A percentile compares a stretch with the other conserved stretches of the same genome.
phyloP scores from a whole-genome alignment of 2,329 filamentous ascomycete genomes.

The Sporothrix humicola region DNA sequence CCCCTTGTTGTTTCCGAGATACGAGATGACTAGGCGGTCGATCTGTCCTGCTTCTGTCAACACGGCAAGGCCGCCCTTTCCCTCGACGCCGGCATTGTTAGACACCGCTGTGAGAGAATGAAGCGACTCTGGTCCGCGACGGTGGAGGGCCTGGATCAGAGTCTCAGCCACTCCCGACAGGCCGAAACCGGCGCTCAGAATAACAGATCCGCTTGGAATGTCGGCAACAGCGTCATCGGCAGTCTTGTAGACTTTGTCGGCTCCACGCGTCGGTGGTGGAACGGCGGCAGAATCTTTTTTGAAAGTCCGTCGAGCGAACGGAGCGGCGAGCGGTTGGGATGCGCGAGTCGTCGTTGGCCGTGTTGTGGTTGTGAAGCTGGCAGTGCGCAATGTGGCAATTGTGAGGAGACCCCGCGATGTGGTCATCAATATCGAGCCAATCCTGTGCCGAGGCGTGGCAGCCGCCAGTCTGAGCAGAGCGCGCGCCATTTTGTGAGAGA shows the following conservation, averaged over 20 bases:
- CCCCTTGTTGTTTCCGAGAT: constrained; percentile 72
- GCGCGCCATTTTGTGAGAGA: constrained; percentile 2
- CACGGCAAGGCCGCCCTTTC: constrained; percentile 67
- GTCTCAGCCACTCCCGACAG: constrained; percentile 82
- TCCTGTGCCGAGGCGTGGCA: background rate
- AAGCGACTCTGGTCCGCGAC: background rate
- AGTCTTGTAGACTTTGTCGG: constrained; percentile 69
- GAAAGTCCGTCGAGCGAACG: background rate
- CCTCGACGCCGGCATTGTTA: constrained; percentile 17
- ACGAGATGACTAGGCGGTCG: constrained; percentile 73
- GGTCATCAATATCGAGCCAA: background rate
- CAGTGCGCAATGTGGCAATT: background rate
- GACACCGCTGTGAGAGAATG: constrained; percentile 17
- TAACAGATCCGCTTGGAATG: constrained; percentile 74
- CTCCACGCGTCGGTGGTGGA: background rate
- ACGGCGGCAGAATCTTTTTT: background rate
- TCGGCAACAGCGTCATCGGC: constrained; percentile 73
- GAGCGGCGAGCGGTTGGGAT: background rate
- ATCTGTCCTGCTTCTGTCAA: constrained; percentile 73
- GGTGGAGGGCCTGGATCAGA: constrained; percentile 62
- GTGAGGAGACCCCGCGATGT: constrained; percentile 11
- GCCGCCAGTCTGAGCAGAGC: constrained; percentile 1
- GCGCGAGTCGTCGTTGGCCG: background rate
- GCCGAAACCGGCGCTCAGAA: constrained; percentile 82
- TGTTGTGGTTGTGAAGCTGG: background rate